These are phyloP conservation scores for Ceratobasidium sp. DNA, from an alignment of 1,284 basidiomycete species.

Conservation along the genomic window DNA sequence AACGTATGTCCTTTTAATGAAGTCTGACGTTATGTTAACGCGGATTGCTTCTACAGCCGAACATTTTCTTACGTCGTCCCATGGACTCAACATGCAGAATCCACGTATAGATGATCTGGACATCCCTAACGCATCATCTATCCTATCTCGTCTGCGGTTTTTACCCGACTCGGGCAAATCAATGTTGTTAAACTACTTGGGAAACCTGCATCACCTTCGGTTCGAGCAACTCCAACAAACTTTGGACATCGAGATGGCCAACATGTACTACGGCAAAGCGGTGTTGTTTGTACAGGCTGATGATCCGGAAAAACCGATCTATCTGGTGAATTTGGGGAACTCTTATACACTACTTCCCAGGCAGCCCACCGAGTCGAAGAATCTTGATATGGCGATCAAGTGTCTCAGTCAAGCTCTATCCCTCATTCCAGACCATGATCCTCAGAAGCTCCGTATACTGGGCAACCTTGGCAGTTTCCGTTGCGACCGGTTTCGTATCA, in stretches of 20 bases:
- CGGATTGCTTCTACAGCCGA: no score
- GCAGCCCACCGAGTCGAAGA: background rate
- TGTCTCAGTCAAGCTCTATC: background rate
- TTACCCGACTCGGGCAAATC: no score
- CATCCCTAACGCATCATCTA: no score
- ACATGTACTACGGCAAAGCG: background rate
- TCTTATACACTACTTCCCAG: background rate
- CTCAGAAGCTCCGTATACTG: background rate
- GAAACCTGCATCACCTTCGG: no score
- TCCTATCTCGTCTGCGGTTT: no score
- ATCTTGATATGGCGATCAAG: background rate
- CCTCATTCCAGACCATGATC: background rate
- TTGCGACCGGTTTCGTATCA: background rate
- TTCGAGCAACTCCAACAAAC: no score
- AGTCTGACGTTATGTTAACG: no score
- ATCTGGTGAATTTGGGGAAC: background rate
- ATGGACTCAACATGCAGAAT: no score
- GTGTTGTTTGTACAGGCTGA: background rate
- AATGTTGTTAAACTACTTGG: no score
- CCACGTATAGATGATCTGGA: no score
- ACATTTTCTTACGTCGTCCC: no score
- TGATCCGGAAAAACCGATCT: background rate
- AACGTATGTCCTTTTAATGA: no score
- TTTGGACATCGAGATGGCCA: background rate
- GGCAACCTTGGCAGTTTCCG: background rate